Evolutionary conservation across 2,329 filamentous ascomycete genomes (phyloP).

Genomic region (Thermothelomyces thermophilus): DNA sequence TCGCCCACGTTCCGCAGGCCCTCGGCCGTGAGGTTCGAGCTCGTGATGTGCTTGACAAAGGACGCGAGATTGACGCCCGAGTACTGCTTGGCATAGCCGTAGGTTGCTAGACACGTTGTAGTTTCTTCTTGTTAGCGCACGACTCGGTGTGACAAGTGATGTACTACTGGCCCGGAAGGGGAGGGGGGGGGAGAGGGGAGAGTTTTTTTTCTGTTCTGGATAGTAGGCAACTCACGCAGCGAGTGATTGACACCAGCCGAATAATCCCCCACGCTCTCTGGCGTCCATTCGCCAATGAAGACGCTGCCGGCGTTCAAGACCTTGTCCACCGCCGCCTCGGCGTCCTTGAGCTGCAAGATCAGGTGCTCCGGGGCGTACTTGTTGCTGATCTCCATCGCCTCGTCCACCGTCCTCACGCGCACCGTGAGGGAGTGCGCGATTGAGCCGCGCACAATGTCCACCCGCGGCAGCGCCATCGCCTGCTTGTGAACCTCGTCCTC

Average conservation of each 20-base stretch:
- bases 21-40: conserved; percentile 78
- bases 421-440: conserved; percentile 91
- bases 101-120: conserved; percentile 75
- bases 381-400: conserved; percentile 80
- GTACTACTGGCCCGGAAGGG: too few species aligned
- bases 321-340: conserved; percentile 64
- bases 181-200: neutral
- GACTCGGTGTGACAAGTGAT: neutral
- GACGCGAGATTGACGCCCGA: conserved; percentile 94
- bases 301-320: conserved; percentile 94
- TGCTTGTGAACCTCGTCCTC: conserved; percentile 88
- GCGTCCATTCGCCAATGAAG: conserved; percentile 93
- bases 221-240: conserved; percentile 88
- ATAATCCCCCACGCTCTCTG: conserved; percentile 96
- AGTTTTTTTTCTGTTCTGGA: too few species aligned
- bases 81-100: conserved; percentile 97
- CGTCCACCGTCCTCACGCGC: conserved; percentile 60
- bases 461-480: conserved; percentile 77
- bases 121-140: conserved; percentile 21
- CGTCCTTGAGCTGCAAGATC: conserved; percentile 80
- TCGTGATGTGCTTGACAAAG: conserved; percentile 97
- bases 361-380: conserved; percentile 93
- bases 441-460: conserved; percentile 85
- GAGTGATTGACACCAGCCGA: conserved; percentile 97
- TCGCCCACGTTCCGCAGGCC: conserved; percentile 78